Conservation (phyloP, 2,329 filamentous ascomycete species). For the Aureobasidium sp. region DNA sequence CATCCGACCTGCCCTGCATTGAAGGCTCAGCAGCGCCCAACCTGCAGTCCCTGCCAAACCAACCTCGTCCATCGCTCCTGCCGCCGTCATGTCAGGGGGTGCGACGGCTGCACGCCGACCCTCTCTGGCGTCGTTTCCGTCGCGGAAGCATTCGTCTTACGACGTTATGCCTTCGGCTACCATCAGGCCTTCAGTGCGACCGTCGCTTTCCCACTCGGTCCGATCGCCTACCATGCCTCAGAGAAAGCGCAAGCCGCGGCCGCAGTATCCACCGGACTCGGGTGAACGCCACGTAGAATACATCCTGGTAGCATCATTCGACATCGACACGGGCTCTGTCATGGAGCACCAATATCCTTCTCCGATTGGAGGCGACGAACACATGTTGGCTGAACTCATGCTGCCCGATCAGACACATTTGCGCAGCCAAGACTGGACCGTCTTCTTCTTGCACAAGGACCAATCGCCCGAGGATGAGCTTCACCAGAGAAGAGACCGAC, state of each 20-base stretch:
- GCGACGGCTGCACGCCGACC: slow-evolving; percentile 29
- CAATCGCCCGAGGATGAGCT: slow-evolving; percentile 56
- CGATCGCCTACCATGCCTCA: not conserved
- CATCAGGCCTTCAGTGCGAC: not conserved
- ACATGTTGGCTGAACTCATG: slow-evolving; percentile 98
- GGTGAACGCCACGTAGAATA: slow-evolving; percentile 93
- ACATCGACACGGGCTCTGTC: slow-evolving; percentile 89
- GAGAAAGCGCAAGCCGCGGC: slow-evolving; percentile 32
- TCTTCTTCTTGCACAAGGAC: slow-evolving; percentile 98
- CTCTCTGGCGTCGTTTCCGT: slow-evolving; percentile 37
- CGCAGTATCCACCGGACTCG: slow-evolving; percentile 43
- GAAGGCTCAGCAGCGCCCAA: slow-evolving; percentile 9
- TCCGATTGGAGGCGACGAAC: slow-evolving; percentile 91
- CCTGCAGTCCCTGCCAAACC: slow-evolving; percentile 17
- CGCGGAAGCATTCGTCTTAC: slow-evolving; percentile 23
- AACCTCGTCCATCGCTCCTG: not conserved
- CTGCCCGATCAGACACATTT: slow-evolving; percentile 93
- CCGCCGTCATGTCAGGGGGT: slow-evolving; percentile 11
- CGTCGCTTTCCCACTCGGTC: not conserved
- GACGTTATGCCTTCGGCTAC: slow-evolving; percentile 15
- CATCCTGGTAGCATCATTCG: slow-evolving; percentile 93
- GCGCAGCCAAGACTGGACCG: slow-evolving; percentile 95
- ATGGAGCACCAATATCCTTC: slow-evolving; percentile 98
- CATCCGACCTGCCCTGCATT: not conserved
- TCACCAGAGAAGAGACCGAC: slow-evolving; percentile 36